Evolutionary conservation across 2,329 filamentous ascomycete species (phyloP).

Genomic region (Simplicillium aogashimaense): DNA sequence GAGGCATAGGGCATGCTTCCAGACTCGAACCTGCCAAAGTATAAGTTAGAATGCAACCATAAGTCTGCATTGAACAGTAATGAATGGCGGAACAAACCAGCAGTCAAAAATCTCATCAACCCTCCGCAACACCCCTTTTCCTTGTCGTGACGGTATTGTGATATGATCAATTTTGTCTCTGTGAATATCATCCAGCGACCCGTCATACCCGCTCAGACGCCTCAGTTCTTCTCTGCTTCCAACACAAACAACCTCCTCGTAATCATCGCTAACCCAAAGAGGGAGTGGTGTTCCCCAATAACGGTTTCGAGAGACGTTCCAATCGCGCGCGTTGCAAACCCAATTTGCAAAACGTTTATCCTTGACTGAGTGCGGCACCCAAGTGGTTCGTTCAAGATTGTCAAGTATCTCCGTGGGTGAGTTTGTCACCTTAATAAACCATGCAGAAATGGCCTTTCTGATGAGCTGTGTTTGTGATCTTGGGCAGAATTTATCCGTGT

Average conservation of each 20-base stretch:
- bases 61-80: too few relatives aligned
- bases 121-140: slow-evolving; percentile 12
- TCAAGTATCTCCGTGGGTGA: slow-evolving; percentile 12
- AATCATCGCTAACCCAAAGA: slow-evolving; percentile 16
- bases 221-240: slow-evolving; percentile 14
- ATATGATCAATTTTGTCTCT: slow-evolving; percentile 16
- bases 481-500: slow-evolving; percentile 16
- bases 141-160: slow-evolving; percentile 14
- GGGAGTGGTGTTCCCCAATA: slow-evolving; percentile 17
- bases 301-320: slow-evolving; percentile 6
- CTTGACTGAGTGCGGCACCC: slow-evolving; percentile 14
- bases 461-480: slow-evolving; percentile 17
- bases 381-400: slow-evolving; percentile 14
- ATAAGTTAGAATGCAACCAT: too few relatives aligned
- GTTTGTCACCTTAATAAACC: slow-evolving; percentile 16
- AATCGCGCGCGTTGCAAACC: slow-evolving; percentile 8
- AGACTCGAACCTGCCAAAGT: slow-evolving; percentile 13
- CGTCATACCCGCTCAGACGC: slow-evolving; percentile 13
- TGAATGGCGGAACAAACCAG: slow-evolving; percentile 10
- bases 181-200: slow-evolving; percentile 12
- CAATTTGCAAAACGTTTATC: slow-evolving; percentile 17
- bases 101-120: slow-evolving; percentile 18
- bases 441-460: slow-evolving; percentile 15
- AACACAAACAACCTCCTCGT: slow-evolving; percentile 14
- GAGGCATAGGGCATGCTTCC: slow-evolving; percentile 17